Evolutionary conservation across 805 yeast genomes (phyloP).

Genomic region (Wickerhamomyces silvicola): DNA sequence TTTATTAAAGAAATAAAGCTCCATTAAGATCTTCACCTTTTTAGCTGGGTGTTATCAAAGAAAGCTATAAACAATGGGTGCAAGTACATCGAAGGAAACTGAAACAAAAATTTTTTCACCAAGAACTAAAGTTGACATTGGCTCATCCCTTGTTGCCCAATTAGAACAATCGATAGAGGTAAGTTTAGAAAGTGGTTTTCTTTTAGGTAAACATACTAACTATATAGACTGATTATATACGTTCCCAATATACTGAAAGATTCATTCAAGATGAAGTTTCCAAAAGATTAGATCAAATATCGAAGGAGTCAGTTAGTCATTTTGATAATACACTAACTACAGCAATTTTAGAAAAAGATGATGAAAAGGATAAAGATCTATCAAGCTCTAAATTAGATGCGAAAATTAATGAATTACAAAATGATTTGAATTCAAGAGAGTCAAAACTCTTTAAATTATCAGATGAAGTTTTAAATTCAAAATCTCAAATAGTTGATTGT

Average conservation of each 20-base stretch:
- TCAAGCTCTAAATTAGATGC: constrained; percentile 31
- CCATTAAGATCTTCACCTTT: too few relatives aligned
- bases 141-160: constrained; percentile 56
- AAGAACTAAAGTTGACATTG: constrained; percentile 59
- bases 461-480: constrained; percentile 38
- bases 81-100: constrained; percentile 49
- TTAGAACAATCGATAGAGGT: constrained; percentile 58
- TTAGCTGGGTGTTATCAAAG: too few relatives aligned
- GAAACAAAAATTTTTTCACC: constrained; percentile 65
- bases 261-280: constrained; percentile 61
- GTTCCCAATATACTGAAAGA: constrained; percentile 62
- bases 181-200: too few relatives aligned
- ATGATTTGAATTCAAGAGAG: constrained; percentile 30
- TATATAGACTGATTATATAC: constrained; percentile 64
- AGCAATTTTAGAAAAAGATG: constrained; percentile 30
- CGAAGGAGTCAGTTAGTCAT: constrained; percentile 41
- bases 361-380: constrained; percentile 24
- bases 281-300: constrained; percentile 47
- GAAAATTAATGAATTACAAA: constrained; percentile 34
- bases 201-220: too few relatives aligned
- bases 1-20: background rate
- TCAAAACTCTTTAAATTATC: constrained; percentile 28
- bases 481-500: constrained; percentile 50
- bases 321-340: constrained; percentile 45
- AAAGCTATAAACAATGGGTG: constrained; percentile 59